These are phyloP conservation scores for Cryptococcus hybrid DNA, from an alignment of 1,284 basidiomycete species.

Conservation along the genomic window DNA sequence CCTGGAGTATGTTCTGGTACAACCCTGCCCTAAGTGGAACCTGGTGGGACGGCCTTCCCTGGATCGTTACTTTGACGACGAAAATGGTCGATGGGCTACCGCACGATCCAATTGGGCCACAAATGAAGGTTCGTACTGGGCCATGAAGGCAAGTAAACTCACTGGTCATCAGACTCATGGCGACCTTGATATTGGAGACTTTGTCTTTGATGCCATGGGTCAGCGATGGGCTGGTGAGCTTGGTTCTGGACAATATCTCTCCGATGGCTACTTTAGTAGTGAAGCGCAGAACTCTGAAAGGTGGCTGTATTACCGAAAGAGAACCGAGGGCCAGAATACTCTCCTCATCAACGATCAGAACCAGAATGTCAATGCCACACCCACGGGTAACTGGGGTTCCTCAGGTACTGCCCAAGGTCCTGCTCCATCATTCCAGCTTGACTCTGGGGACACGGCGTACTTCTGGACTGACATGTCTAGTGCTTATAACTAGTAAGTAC, in stretches of 20 bases:
- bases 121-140: constrained; percentile 75
- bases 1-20: constrained; percentile 98
- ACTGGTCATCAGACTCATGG: constrained; percentile 87
- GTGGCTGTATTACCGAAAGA: constrained; percentile 94
- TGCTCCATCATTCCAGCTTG: constrained; percentile 59
- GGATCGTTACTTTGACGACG: constrained; percentile 75
- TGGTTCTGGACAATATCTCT: constrained; percentile 81
- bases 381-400: constrained; percentile 59
- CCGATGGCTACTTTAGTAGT: constrained; percentile 66
- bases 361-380: constrained; percentile 71
- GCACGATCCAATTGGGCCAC: constrained; percentile 95
- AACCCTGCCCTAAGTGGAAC: constrained; percentile 76
- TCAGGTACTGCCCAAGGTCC: constrained; percentile 73
- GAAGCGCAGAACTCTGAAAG: constrained; percentile 66
- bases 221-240: constrained; percentile 95
- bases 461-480: constrained; percentile 75
- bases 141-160: constrained; percentile 78
- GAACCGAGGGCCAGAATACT: constrained; percentile 96
- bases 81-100: constrained; percentile 76
- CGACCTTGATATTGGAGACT: constrained; percentile 89
- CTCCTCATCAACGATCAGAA: constrained; percentile 75
- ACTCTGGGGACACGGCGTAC: constrained; percentile 73
- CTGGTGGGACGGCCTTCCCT: constrained; percentile 86
- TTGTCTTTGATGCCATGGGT: constrained; percentile 92
- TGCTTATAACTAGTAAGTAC: constrained; percentile 62